Base-by-base conservation (phyloP, 768 basidiomycete species). In the Russula earlei region DNA sequence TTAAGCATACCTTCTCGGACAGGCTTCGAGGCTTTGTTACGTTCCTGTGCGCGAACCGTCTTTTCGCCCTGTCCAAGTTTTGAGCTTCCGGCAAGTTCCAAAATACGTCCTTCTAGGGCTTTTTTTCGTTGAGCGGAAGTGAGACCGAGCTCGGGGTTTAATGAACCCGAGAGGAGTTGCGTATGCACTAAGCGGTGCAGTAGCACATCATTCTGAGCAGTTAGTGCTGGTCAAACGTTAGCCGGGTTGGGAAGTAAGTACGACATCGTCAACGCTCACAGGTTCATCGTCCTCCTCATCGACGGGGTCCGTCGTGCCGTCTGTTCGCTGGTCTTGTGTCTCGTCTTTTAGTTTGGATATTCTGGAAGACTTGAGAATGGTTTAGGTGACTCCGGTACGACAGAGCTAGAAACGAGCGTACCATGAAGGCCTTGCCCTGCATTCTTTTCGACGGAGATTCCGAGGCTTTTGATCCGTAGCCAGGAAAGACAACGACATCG, bases 171-270 rank as follows among this genome's bases (percentile, higher is more conserved):
- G 6, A 92, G 72, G 5, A 92, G 71, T 60, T 84, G 77, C 0
- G 89, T 91, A 66, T 92, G 90, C 15, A 92, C 77, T 5, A 92
- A 73, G 49, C 80, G 83, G 67, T 91, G 87, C 14, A 92, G 76
- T 24, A 85, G 68, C 0, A 82, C 83, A 65, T 92, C 90, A 51
- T 92, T 91, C 61, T 86, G 82, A 10, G 74, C 70, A n/a, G 66
- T 88, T 87, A 19, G 84, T 79, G 47, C 91, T 92, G 64, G n/a
- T 17, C 11, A n/a, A 43, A 54, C 38, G 24, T 44, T 52, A 40
- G 61, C 25, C 10, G 15, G 25, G 40, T 29, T 37, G 25, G 12
- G 22, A 12, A 29, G 24, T 34, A 24, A 41, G 27, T 19, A 36
- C 47, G 51, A 55, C 34, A 44, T 20, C 49, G 69, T 34, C 27